Base-by-base conservation (phyloP, 176 grass and related monocot genomes). In the Phragmites australis region DNA sequence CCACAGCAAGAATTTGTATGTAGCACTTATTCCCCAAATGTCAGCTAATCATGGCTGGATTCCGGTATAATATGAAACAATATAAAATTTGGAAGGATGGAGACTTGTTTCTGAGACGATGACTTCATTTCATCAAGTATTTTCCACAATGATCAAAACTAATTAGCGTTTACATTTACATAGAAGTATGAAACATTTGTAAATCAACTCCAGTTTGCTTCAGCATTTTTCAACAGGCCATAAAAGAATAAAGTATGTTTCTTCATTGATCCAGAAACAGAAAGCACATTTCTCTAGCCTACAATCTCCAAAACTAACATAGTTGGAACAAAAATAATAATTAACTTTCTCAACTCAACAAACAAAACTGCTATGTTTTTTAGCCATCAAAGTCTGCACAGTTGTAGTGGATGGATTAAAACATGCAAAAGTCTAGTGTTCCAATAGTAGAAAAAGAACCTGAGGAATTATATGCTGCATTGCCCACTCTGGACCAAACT, bases 391-490 rank as follows among this genome's bases (percentile, higher is more conserved):
- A 60, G 23, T 27, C 67, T 56, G 49, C 37, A 30, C 25, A 82
- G 14, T 45, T 55, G 34, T 13, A 14, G 29, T 41, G 18, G 22
- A 15, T 14, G 41, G 15, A n/a, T 5, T 37, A 44, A 21, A 18
- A 56, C 5, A 68, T 47, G 8, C 27, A 32, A 60, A 79, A 62
- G 57, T n/a, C 30, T 51, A 74, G 17, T 81, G 14, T 6, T 68
- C 3, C 34, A 8, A 69, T 8, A 65, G 27, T 32, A 79, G 21
- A 76, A 14, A 44, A 63, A 10, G 31, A 65, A 93, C 96, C 96
- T 98, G 92, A 32, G 92, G 92, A 89, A 94, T 83, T 81, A 98
- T 94, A 73, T 98, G 90, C 66, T 94, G 90, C 92, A 98, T 93
- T 41, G 92, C 88, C 96, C 92, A 98, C 21, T 98, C 96, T 67